Evolutionary conservation across 768 basidiomycete species (phyloP).

Genomic region (Amanita pallidorosea): DNA sequence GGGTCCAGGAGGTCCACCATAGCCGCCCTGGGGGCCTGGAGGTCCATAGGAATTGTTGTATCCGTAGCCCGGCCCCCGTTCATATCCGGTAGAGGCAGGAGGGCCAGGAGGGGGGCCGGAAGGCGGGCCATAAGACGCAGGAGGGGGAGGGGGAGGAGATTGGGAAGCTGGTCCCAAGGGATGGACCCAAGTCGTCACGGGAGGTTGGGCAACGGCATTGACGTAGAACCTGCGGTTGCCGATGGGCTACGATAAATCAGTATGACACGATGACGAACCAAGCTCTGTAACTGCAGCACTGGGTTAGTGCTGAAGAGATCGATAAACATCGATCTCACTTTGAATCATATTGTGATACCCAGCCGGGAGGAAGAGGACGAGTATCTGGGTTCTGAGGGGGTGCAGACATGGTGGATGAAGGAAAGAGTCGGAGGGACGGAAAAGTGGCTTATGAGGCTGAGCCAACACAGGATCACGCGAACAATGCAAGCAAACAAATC

Average conservation of each 20-base stretch:
- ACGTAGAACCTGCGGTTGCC: constrained; percentile 59
- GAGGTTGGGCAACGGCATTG: constrained; percentile 50
- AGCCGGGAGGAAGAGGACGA: constrained; percentile 54
- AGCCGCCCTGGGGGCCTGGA: background rate
- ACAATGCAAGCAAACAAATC: background rate
- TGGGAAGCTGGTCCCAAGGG: constrained; percentile 37
- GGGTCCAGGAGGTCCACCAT: background rate
- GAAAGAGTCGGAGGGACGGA: constrained; percentile 7
- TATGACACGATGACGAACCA: constrained; percentile 31
- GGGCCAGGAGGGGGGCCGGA: constrained; percentile 1
- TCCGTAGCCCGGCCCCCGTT: no score
- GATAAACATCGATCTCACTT: constrained; percentile 38
- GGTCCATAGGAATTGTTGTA: no score
- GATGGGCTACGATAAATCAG: background rate
- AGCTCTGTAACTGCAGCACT: constrained; percentile 33
- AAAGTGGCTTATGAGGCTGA: constrained; percentile 7
- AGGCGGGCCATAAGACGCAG: background rate
- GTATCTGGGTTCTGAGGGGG: constrained; percentile 45
- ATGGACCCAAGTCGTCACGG: constrained; percentile 60
- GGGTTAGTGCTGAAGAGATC: constrained; percentile 11
- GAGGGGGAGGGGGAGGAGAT: constrained; percentile 22
- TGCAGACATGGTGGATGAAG: constrained; percentile 25
- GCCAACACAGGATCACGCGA: constrained; percentile 19
- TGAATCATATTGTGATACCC: constrained; percentile 55
- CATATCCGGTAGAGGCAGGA: no score